phyloP scores from a whole-genome alignment of 1,284 basidiomycete genomes.

The Microbotryum scabiosae region DNA sequence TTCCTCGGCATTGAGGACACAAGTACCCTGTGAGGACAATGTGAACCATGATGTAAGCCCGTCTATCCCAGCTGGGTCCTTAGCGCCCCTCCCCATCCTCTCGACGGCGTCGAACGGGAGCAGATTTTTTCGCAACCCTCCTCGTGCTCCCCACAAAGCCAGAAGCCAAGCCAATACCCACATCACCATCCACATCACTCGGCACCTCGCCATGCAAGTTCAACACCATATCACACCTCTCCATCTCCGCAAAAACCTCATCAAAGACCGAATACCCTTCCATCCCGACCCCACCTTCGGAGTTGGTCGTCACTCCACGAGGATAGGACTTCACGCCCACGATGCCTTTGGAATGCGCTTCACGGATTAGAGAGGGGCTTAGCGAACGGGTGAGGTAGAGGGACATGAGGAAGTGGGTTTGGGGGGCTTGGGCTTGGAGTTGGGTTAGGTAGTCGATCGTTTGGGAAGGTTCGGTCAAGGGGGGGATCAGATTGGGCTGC shows the following conservation, averaged over 20 bases:
- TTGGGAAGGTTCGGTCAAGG: slow-evolving; percentile 74
- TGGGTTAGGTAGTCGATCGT: slow-evolving; percentile 71
- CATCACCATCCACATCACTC: slow-evolving; percentile 63
- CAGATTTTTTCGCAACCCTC: background rate
- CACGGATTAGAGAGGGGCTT: slow-evolving; percentile 81
- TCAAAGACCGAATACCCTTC: slow-evolving; percentile 95
- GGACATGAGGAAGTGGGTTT: slow-evolving; percentile 86
- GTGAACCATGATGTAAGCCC: background rate
- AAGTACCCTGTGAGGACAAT: slow-evolving; percentile 57
- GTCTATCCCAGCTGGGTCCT: no score
- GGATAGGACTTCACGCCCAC: slow-evolving; percentile 95
- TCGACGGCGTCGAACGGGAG: background rate
- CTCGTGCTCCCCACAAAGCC: no score
- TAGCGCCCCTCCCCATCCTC: background rate
- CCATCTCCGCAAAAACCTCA: slow-evolving; percentile 89
- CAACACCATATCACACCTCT: slow-evolving; percentile 84
- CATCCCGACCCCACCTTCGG: slow-evolving; percentile 71
- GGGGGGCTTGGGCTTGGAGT: slow-evolving; percentile 66
- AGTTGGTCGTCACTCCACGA: slow-evolving; percentile 95
- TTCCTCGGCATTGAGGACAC: slow-evolving; percentile 88
- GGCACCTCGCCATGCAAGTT: slow-evolving; percentile 98
- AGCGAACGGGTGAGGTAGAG: slow-evolving; percentile 86
- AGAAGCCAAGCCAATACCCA: slow-evolving; percentile 40
- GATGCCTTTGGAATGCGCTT: slow-evolving; percentile 77
- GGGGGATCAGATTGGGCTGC: slow-evolving; percentile 90